Evolutionary conservation across 176 grass and related monocot species (phyloP), one percentile per base, ranked within the genome.

Genomic region (Oryza coarctata): DNA sequence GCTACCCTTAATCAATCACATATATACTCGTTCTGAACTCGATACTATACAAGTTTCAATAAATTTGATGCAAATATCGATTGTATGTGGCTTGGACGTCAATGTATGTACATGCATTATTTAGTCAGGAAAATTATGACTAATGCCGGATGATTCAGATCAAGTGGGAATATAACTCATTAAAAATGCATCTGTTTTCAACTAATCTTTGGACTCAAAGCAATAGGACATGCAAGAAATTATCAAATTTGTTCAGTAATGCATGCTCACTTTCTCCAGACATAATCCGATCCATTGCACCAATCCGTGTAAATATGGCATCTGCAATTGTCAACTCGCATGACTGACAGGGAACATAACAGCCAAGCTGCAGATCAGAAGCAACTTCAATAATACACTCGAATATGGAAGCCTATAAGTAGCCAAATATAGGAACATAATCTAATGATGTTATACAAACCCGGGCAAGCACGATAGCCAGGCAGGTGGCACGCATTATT

Each of bases 281-380:
- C 95, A 98, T 94, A 61, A 98, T 98, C 73, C 88, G 83, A 81
- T 98, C 95, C 30, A 86, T 94, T 73, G 95, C 95, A 78, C 95
- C 95, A 83, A 98, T 92, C 34, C 95, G 81, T 68, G 92, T 98
- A 83, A 94, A 98, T 68, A 98, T 94, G 77, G 86, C 87, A 77
- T 98, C 95, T 64, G 77, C 86, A 61, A 84, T 86, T 38, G 95
- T 92, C 9, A 98, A 71, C 66, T 90, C 78, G 55, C 92, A 98
- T 67, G 74, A 85, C 84, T 87, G 80, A 70, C 95, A 93, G 38
- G 95, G 95, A 35, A 94, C 95, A 76, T 91, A 98, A 69, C 95
- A 98, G 50, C 95, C 95, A 65, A 98, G 93, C 95, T 94, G 92
- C 67, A 68, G 52, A 63, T 14, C 26, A 80, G 47, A 89, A 61